Evolutionary conservation across 768 basidiomycete species (phyloP).

Genomic region (Panellus pusillus): DNA sequence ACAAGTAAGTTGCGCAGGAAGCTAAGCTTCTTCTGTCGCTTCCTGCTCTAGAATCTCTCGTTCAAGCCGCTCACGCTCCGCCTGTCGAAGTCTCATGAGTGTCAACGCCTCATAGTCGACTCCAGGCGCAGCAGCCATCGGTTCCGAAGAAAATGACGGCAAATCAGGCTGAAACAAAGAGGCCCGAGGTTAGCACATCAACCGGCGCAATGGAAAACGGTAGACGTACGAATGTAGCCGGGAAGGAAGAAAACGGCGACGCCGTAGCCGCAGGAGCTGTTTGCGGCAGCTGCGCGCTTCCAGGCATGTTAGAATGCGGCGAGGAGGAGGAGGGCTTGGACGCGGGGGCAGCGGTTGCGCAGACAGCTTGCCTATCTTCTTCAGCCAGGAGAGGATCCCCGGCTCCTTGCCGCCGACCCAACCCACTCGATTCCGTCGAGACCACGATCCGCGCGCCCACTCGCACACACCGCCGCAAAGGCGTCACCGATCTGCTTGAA

Average conservation of each 20-base stretch:
- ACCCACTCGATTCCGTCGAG: slow-evolving; percentile 63
- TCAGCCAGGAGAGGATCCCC: slow-evolving; percentile 68
- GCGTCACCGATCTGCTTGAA: slow-evolving; percentile 78
- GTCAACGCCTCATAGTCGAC: slow-evolving; percentile 81
- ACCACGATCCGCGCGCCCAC: slow-evolving; percentile 48
- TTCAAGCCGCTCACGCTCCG: slow-evolving; percentile 76
- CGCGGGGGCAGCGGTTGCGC: slow-evolving; percentile 19
- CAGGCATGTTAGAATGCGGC: not conserved
- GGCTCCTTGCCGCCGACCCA: slow-evolving; percentile 82
- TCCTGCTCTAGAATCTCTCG: slow-evolving; percentile 75
- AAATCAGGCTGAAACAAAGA: slow-evolving; percentile 26
- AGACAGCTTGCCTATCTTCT: slow-evolving; percentile 67
- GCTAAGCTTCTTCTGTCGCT: slow-evolving; percentile 36
- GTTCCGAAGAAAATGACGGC: slow-evolving; percentile 21
- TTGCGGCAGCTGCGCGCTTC: slow-evolving; percentile 31
- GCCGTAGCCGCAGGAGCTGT: slow-evolving; percentile 27
- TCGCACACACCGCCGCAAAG: slow-evolving; percentile 72
- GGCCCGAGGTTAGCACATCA: slow-evolving; percentile 1
- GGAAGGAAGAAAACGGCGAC: slow-evolving; percentile 62
- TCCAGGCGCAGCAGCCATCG: slow-evolving; percentile 35
- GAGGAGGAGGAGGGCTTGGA: slow-evolving; percentile 8
- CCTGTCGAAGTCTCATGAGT: slow-evolving; percentile 77
- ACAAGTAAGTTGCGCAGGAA: not conserved
- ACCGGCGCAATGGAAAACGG: slow-evolving; percentile 1
- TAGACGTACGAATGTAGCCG: slow-evolving; percentile 51